Evolutionary conservation across 768 basidiomycete species (phyloP).

Genomic region (Lactarius trivialis): DNA sequence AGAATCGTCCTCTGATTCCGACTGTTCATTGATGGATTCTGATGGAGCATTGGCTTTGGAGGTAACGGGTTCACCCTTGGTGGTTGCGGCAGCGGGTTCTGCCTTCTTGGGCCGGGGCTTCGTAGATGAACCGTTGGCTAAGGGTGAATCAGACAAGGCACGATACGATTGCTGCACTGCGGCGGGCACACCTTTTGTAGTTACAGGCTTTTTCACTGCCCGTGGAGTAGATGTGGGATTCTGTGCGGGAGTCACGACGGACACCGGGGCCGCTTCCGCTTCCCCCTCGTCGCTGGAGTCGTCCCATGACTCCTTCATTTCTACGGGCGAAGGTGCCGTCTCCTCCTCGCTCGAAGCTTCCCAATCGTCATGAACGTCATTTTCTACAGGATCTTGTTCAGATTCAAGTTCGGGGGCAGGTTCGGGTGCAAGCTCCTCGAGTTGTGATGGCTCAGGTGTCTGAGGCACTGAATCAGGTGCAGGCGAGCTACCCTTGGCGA

Average conservation of each 20-base stretch:
- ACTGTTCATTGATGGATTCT: constrained; percentile 32
- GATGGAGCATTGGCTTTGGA: not conserved
- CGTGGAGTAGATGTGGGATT: not conserved
- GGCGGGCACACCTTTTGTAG: constrained; percentile 7
- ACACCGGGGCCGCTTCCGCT: constrained; percentile 20
- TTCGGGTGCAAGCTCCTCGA: constrained; percentile 22
- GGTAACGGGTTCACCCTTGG: constrained; percentile 25
- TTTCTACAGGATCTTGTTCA: constrained; percentile 27
- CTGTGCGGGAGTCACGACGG: constrained; percentile 11
- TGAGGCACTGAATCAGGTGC: constrained; percentile 46
- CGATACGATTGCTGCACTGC: not conserved
- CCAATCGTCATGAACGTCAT: constrained; percentile 44
- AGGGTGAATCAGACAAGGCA: not conserved
- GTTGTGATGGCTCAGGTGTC: constrained; percentile 20
- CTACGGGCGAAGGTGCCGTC: constrained; percentile 20
- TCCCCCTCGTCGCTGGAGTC: constrained; percentile 45
- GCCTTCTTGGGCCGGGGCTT: not conserved
- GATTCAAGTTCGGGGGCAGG: constrained; percentile 24
- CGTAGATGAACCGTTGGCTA: constrained; percentile 14
- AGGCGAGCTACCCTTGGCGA: constrained; percentile 47
- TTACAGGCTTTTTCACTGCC: not conserved
- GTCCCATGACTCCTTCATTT: constrained; percentile 36
- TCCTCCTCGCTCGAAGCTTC: constrained; percentile 63
- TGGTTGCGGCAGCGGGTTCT: constrained; percentile 19
- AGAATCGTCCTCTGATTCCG: constrained; percentile 37